Evolutionary conservation across 257 asterid species (phyloP), one percentile per base, ranked within the genome.

Genomic region (Pogostemon cablin): DNA sequence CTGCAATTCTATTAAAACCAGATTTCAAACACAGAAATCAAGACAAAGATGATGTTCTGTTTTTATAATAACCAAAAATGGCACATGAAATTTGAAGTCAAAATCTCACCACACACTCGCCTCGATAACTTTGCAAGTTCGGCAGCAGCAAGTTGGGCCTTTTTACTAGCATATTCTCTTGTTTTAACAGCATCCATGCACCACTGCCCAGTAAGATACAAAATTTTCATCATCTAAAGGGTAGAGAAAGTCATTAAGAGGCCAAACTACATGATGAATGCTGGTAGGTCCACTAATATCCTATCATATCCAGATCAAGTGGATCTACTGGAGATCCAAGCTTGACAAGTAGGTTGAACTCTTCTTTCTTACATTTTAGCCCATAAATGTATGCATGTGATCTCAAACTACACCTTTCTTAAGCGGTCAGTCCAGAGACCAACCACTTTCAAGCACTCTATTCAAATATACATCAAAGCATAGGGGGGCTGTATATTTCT

Each of bases 141-240:
- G 7, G 98, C 98, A n/a, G 98, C 95, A 71, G 97, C 98, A 78
- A 93, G 96, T 82, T 88, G 90, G 72, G 97, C 98, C 87, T 83
- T 93, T 81, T 93, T 93, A 83, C 96, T 88, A 3, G 98, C 96
- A 72, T 80, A 85, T 75, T 93, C 97, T 91, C 98, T 87, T 81
- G 80, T 86, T 78, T 83, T 89, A 80, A 91, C 89, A 71, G 91
- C 96, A 83, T 93, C 96, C 81, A 58, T 68, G 72, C 83, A 78
- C 97, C 96, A 93, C 97, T 93, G 81, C 69, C 55, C 43, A 48
- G 6, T 48, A 55, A 32, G 74, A 75, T 32, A 57, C 7, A 69
- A 68, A 75, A 53, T 17, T 37, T 46, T 62, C 54, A 70, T 41
- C 46, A 68, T 74, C 71, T 72, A 50, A 56, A 72, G 40, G 77